These are phyloP conservation scores for Rutidosis leptorrhynchoides DNA, from an alignment of 129 eudicot genomes.

Conservation along the genomic window DNA sequence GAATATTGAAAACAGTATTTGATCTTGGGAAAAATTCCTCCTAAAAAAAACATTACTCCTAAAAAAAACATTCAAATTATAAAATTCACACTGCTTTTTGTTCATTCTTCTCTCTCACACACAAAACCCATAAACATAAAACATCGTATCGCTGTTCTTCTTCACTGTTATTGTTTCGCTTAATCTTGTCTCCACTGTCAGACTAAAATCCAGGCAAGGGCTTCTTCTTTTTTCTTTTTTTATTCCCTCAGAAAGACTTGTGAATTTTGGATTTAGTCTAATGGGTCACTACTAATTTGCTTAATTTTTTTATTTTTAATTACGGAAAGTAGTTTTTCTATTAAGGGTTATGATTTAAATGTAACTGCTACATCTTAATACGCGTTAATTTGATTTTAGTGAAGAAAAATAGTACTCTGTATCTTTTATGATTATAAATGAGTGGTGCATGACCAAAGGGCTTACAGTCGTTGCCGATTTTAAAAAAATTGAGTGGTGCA, in stretches of 20 bases:
- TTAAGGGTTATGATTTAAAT: too few relatives aligned
- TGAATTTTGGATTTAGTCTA: background rate
- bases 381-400: too few relatives aligned
- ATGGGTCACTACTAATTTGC: background rate
- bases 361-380: too few relatives aligned
- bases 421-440: background rate
- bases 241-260: too few relatives aligned
- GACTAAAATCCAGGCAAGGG: conserved; percentile 14
- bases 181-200: conserved; percentile 23
- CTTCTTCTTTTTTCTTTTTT: too few relatives aligned
- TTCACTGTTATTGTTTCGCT: conserved; percentile 6
- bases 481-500: background rate
- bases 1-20: conserved; percentile 5
- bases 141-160: conserved; percentile 10
- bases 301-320: too few relatives aligned
- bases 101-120: conserved; percentile 19
- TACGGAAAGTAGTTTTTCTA: too few relatives aligned
- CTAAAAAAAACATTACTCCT: background rate
- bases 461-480: too few relatives aligned
- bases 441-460: too few relatives aligned
- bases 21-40: conserved; percentile 7
- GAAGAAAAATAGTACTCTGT: too few relatives aligned
- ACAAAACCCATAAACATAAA: conserved; percentile 13
- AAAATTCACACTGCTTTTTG: background rate
- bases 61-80: conserved; percentile 7